Percentiles rank a stretch among this genome's conserved stretches.
Conservation (phyloP, 257 asterid genomes). For the Nicotiana knightiana region DNA sequence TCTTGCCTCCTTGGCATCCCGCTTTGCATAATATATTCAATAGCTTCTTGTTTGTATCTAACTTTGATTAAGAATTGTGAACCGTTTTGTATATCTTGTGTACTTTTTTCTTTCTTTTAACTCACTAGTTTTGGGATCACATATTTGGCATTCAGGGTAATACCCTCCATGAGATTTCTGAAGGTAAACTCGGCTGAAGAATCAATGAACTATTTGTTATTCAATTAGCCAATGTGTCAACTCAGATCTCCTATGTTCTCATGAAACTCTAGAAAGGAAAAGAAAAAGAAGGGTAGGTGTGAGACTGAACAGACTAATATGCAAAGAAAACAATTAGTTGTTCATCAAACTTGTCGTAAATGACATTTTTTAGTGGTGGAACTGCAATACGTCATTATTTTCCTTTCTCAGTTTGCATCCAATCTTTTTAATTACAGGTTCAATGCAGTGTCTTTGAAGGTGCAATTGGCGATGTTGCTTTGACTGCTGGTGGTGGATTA, state of each 20-base stretch:
- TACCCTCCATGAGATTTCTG: background rate
- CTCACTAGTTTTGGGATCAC: background rate
- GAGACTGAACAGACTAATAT: background rate
- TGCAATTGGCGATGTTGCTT: conserved; percentile 76
- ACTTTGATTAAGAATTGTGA: background rate
- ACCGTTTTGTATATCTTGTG: background rate
- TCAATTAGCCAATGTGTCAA: background rate
- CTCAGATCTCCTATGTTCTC: background rate
- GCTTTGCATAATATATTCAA: background rate
- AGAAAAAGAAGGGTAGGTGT: background rate
- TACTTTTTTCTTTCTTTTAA: background rate
- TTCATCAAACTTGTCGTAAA: background rate
- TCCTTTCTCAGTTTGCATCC: conserved; percentile 7
- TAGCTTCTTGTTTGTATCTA: background rate
- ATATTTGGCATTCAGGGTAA: background rate
- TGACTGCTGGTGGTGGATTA: conserved; percentile 90
- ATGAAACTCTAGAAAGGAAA: background rate
- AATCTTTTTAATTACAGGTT: conserved; percentile 39
- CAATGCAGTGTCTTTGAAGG: conserved; percentile 95
- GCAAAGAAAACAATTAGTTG: background rate
- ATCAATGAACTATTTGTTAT: background rate
- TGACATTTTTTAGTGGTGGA: background rate
- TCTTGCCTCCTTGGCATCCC: background rate
- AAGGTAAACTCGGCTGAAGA: background rate
- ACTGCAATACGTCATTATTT: background rate